Evolutionary conservation across 768 basidiomycete genomes (phyloP), one percentile per base, ranked within the genome.

Genomic region (Cystofilobasidium macerans): DNA sequence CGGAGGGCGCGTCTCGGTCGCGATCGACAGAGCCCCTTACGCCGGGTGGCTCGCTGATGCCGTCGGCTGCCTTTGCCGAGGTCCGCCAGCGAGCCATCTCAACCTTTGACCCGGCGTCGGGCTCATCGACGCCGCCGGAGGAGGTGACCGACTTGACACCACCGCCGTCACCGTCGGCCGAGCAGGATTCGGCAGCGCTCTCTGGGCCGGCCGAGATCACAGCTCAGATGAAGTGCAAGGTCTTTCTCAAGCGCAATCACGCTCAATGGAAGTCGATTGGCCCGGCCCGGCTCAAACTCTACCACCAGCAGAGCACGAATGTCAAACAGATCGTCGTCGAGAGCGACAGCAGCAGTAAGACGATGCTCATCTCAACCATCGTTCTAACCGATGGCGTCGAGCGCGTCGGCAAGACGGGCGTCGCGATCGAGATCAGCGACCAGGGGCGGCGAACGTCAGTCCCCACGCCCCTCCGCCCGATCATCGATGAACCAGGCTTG

Each of bases 221-320:
- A 12, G 89, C 88, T 16, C 85, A 89, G 73, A 94, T 92, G 89
- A 92, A 93, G 75, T 97, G 94, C 82, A 99, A 98, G 76, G 86
- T 97, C 28, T 99, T 98, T 78, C 79, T 95, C 56, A 86, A 98
- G 73, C 91, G 94, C 72, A 85, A 89, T 40, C 93, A 97, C 73
- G 86, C 87, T 12, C 90, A 94, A 74, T 99, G 95, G 95, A 99
- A 95, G 78, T 85, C 88, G 0, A 80, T 98, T 63, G 95, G 95
- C 3, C 79, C 86, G 13, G 91, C 89, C 18, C 84, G 84, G 71
- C 80, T 98, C 69, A 90, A 87, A 73, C 80, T 99, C 57, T 99
- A 92, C 75, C 82, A 81, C 54, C 85, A 94, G 73, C 66, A 71
- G 54, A 89, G 90, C 32, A 89, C 86, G 30, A 90, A 90, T 72